phyloP scores from a whole-genome alignment of 768 basidiomycete species.

The Astraeus odoratus region DNA sequence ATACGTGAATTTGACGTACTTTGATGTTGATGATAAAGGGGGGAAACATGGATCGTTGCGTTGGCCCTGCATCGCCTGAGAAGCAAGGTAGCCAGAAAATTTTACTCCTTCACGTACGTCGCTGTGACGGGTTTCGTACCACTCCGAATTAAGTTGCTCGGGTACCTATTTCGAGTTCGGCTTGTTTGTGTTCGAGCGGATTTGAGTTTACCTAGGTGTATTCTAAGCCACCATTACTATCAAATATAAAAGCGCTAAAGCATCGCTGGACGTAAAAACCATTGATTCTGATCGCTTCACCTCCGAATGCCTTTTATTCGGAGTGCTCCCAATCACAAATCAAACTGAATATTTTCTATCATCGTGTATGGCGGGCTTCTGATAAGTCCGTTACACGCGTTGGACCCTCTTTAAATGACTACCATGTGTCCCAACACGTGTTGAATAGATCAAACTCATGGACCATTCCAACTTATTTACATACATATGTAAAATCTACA shows the following conservation, averaged over 20 bases:
- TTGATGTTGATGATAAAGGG: constrained; percentile 10
- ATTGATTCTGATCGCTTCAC: constrained; percentile 5
- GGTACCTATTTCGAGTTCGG: constrained; percentile 8
- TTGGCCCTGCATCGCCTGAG: constrained; percentile 16
- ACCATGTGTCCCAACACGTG: constrained; percentile 21
- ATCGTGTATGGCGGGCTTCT: constrained; percentile 6
- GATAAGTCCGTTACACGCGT: constrained; percentile 5
- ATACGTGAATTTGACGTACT: constrained; percentile 24
- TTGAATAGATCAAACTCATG: constrained; percentile 14
- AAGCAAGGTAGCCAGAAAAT: constrained; percentile 8
- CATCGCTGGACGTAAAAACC: constrained; percentile 10
- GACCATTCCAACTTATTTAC: background rate
- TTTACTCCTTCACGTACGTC: constrained; percentile 7
- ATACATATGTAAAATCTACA: constrained; percentile 3
- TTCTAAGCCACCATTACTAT: no score
- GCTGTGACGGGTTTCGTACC: constrained; percentile 9
- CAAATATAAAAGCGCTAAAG: constrained; percentile 15
- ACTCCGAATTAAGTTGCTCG: constrained; percentile 11
- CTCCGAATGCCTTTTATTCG: background rate
- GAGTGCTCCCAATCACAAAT: background rate
- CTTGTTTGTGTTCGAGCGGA: constrained; percentile 15
- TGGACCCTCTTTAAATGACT: constrained; percentile 1
- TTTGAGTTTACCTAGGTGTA: constrained; percentile 12
- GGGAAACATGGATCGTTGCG: background rate
- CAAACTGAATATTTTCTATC: constrained; percentile 5